phyloP scores from a whole-genome alignment of 768 basidiomycete genomes.

The Lactarius hatsudake region DNA sequence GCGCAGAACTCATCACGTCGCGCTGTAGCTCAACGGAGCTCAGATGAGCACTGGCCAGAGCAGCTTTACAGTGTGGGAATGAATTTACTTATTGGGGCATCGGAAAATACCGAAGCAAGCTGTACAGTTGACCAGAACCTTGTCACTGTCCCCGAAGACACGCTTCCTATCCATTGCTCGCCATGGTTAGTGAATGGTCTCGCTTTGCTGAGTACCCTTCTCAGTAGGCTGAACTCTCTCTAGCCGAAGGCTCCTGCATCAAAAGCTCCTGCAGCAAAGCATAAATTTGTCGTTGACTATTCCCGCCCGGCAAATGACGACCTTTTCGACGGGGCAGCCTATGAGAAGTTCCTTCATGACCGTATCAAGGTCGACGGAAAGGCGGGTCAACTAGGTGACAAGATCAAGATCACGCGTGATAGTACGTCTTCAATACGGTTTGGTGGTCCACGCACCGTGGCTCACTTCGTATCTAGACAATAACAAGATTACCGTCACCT shows the following conservation, averaged over 20 bases:
- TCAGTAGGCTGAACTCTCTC: constrained; percentile 77
- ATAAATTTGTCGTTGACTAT: constrained; percentile 85
- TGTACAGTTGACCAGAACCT: constrained; percentile 47
- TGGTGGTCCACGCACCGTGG: not conserved
- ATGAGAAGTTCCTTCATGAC: constrained; percentile 90
- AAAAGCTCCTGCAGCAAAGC: constrained; percentile 55
- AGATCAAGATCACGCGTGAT: constrained; percentile 81
- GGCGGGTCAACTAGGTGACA: constrained; percentile 88
- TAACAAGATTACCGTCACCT: constrained; percentile 80
- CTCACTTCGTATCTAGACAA: constrained; percentile 47
- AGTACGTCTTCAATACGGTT: constrained; percentile 47
- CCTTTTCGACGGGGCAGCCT: constrained; percentile 61
- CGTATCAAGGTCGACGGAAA: constrained; percentile 93
- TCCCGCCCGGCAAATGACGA: constrained; percentile 71
- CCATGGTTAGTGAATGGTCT: constrained; percentile 68
- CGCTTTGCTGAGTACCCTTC: constrained; percentile 89
- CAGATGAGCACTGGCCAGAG: not conserved
- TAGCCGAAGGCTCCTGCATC: constrained; percentile 60
- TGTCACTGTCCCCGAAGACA: constrained; percentile 31
- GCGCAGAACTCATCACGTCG: constrained; percentile 43
- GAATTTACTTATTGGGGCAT: not conserved
- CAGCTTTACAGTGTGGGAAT: constrained; percentile 2
- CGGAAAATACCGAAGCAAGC: constrained; percentile 32
- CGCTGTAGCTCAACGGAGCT: not conserved
- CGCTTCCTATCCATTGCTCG: constrained; percentile 33